Evolutionary conservation across 345 rosid species (phyloP), one percentile per base, ranked within the genome.

Genomic region (Angophora floribunda): DNA sequence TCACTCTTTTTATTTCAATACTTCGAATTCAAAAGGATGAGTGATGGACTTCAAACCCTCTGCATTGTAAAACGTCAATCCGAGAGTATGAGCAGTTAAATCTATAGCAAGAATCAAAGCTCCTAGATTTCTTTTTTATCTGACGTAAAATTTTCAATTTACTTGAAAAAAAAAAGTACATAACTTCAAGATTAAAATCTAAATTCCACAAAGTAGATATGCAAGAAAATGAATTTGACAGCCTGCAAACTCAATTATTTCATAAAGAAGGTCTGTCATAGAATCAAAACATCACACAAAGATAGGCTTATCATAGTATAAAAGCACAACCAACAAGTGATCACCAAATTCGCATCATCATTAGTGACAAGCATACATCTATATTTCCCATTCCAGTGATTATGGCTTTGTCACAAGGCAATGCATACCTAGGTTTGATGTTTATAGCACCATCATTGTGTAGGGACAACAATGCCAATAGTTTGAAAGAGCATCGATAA

Each of bases 341-440:
- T 55, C 0, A 21, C 61, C 26, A 21, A 55, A 55, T 55, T 55
- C 0, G 1, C 9, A 55, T 21, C 9, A 55, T 55, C 0, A 36
- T 36, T 36, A 55, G 0, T 55, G 2, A 55, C 19, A 4, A 55
- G 12, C 2, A 8, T 11, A 55, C 2, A 5, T 55, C 0, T 2
- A 55, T 24, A 55, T 55, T 55, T 55, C 28, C 2, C 0, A 7
- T 2, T 21, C 12, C 0, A 8, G 0, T 0, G 22, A 2, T 0
- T 55, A 55, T 55, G 26, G 1, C 61, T 55, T 55, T 55, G 1
- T 5, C 21, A 53, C 19, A 53, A 53, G 1, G 26, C 2, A 4
- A 2, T 53, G 59, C 10, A 21, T 7, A 2, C 2, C 26, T 53
- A 19, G 0, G 0, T 53, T 53, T 0, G 1, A 24, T 4, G 0